Evolutionary conservation across 2,329 filamentous ascomycete species (phyloP).

Genomic region (Cytospora leucostoma): DNA sequence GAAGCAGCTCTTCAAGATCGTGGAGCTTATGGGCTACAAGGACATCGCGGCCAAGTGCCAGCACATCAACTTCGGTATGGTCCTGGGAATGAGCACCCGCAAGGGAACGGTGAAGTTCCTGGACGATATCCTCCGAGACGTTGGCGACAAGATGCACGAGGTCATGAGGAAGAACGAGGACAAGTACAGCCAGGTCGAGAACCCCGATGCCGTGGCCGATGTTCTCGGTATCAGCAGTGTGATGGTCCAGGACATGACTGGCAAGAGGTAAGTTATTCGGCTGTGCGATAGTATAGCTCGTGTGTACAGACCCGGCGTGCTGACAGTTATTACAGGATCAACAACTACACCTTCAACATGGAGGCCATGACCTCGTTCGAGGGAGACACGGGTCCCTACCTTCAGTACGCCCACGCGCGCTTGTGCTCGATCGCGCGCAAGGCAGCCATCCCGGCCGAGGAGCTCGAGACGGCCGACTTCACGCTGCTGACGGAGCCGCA

Average conservation of each 20-base stretch:
- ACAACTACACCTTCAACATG: conserved; percentile 75
- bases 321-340: conserved; percentile 47
- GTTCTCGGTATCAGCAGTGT: conserved; percentile 89
- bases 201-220: conserved; percentile 82
- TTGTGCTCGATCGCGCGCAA: conserved; percentile 65
- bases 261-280: conserved; percentile 68
- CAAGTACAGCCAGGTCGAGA: conserved; percentile 87
- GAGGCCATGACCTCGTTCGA: conserved; percentile 82
- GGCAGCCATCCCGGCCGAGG: conserved; percentile 54
- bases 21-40: conserved; percentile 69
- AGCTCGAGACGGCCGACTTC: conserved; percentile 65
- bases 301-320: background rate
- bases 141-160: conserved; percentile 95
- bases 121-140: conserved; percentile 73
- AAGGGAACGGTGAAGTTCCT: conserved; percentile 75
- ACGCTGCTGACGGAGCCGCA: conserved; percentile 70
- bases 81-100: conserved; percentile 69
- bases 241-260: conserved; percentile 98
- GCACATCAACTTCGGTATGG: conserved; percentile 76
- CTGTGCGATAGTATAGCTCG: background rate
- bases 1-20: conserved; percentile 74
- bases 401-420: conserved; percentile 80
- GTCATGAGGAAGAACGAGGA: conserved; percentile 88
- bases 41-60: conserved; percentile 69
- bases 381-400: conserved; percentile 81